Conservation (phyloP, 2,329 filamentous ascomycete species). For the Colletotrichum eleusines region DNA sequence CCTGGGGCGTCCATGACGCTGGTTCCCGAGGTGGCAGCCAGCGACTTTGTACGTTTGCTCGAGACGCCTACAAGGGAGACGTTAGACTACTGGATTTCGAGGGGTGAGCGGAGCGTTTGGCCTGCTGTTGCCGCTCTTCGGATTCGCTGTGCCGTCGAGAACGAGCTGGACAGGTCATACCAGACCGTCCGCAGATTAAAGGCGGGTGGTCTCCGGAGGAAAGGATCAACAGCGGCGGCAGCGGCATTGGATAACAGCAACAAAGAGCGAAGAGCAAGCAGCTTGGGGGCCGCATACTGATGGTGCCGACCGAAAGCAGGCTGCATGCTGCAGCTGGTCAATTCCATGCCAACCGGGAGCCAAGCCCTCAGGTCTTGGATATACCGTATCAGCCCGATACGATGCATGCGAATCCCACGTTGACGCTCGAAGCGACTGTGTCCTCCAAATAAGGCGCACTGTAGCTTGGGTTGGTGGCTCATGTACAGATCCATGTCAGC, state of each 20-base stretch:
- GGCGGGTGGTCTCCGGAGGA: conserved; percentile 63
- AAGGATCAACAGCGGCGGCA: conserved; percentile 49
- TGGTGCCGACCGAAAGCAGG: conserved; percentile 10
- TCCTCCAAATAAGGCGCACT: background rate
- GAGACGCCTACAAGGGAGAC: conserved; percentile 83
- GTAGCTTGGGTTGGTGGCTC: conserved; percentile 9
- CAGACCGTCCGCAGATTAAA: conserved; percentile 78
- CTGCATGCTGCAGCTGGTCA: conserved; percentile 1
- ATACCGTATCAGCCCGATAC: background rate
- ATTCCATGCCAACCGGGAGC: background rate
- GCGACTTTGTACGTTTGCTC: conserved; percentile 83
- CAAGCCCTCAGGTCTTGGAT: background rate
- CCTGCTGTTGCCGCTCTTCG: conserved; percentile 86
- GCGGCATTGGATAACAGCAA: conserved; percentile 33
- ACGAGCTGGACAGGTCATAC: conserved; percentile 88
- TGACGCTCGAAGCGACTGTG: background rate
- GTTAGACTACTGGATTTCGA: conserved; percentile 85
- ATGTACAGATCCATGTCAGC: conserved; percentile 11
- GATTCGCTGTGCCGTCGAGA: conserved; percentile 86
- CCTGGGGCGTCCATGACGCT: conserved; percentile 84
- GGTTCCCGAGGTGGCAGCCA: conserved; percentile 80
- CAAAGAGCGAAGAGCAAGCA: conserved; percentile 43
- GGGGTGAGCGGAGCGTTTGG: conserved; percentile 91
- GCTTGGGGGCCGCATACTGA: conserved; percentile 40
- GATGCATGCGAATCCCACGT: conserved; percentile 1